Percentiles rank a stretch among this genome's conserved stretches.
Evolutionary conservation across 768 basidiomycete species (phyloP).

Genomic region (Udeniomyces megalosporus): DNA sequence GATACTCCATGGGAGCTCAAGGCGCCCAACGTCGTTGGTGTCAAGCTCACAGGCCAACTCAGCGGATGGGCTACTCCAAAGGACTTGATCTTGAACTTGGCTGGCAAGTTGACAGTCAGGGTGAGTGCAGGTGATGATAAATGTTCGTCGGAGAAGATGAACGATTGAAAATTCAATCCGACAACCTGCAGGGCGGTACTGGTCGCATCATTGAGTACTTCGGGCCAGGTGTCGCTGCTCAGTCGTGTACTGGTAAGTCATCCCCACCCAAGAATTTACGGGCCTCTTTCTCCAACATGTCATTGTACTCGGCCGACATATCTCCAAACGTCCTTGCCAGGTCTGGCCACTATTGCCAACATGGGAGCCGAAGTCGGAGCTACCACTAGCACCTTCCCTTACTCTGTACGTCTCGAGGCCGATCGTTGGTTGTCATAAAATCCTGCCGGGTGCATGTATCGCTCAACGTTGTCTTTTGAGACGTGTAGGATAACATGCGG

Average conservation of each 20-base stretch:
- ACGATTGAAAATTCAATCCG: background rate
- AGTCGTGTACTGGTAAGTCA: constrained; percentile 72
- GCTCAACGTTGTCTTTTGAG: no score
- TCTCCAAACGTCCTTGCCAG: constrained; percentile 32
- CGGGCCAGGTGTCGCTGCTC: constrained; percentile 70
- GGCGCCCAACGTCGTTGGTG: constrained; percentile 64
- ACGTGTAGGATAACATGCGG: constrained; percentile 69
- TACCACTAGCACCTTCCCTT: constrained; percentile 97
- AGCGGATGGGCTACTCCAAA: constrained; percentile 89
- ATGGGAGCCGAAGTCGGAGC: constrained; percentile 99
- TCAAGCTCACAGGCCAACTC: constrained; percentile 74
- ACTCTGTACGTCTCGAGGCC: constrained; percentile 48
- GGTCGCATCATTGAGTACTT: constrained; percentile 94
- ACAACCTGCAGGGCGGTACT: constrained; percentile 72
- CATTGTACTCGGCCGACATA: background rate
- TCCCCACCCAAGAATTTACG: no score
- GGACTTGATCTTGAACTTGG: constrained; percentile 85
- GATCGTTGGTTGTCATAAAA: no score
- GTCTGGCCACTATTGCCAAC: constrained; percentile 87
- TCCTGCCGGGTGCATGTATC: no score
- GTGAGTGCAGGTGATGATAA: no score
- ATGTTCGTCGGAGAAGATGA: background rate
- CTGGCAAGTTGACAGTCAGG: constrained; percentile 82
- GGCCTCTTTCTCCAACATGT: background rate
- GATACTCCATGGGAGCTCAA: constrained; percentile 97